A percentile compares a stretch with the other conserved stretches of the same genome.
phyloP scores from a whole-genome alignment of 106 monocot genomes.

The Triglochin maritima region DNA sequence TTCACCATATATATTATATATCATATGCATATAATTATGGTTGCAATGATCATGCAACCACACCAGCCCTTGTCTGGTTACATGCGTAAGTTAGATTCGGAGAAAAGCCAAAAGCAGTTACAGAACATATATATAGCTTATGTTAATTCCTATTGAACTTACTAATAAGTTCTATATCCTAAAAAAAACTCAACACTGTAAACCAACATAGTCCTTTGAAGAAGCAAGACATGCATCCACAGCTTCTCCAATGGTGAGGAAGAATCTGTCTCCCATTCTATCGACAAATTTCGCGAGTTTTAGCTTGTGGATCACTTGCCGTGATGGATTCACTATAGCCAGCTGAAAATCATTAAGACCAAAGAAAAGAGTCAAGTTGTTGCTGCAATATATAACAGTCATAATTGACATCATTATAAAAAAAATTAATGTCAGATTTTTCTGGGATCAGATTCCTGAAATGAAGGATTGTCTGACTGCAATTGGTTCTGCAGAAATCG shows the following conservation, averaged over 20 bases:
- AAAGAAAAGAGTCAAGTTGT: too few species aligned
- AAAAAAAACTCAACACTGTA: background rate
- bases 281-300: slow-evolving; percentile 42
- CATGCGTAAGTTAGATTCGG: too few species aligned
- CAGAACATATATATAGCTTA: too few species aligned
- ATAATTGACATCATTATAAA: too few species aligned
- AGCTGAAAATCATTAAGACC: slow-evolving; percentile 24
- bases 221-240: slow-evolving; percentile 50
- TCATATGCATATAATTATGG: too few species aligned
- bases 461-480: background rate
- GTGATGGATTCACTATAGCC: slow-evolving; percentile 53
- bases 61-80: too few species aligned
- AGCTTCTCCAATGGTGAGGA: slow-evolving; percentile 63
- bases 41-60: too few species aligned
- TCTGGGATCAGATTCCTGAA: background rate
- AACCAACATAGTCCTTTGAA: background rate
- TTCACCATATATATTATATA: too few species aligned
- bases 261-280: slow-evolving; percentile 45
- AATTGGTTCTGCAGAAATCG: background rate
- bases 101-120: too few species aligned
- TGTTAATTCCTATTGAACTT: background rate
- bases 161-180: background rate
- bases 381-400: too few species aligned
- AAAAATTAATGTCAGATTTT: background rate
- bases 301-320: slow-evolving; percentile 74